Percentiles rank a stretch among this genome's conserved stretches.
Conservation (phyloP, 306 rosid genomes). For the Benincasa hispida region DNA sequence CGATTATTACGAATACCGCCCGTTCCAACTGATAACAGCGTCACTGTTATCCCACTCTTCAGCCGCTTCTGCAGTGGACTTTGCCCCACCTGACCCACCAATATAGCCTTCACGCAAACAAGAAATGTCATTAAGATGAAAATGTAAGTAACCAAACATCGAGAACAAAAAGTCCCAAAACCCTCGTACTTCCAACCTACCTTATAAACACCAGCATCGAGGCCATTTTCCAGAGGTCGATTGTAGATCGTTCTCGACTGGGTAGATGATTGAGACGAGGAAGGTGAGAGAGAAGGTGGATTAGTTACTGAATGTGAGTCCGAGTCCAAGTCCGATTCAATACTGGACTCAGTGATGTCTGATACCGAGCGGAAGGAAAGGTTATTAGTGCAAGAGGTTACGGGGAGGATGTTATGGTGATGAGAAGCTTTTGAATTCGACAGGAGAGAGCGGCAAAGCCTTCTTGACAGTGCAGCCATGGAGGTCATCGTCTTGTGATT, state of each 20-base stretch:
- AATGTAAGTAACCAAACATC: neutral
- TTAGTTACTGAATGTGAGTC: neutral
- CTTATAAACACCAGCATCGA: constrained; percentile 64
- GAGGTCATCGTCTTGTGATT: constrained; percentile 30
- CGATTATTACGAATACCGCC: constrained; percentile 87
- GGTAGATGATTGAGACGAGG: constrained; percentile 8
- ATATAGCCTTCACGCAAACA: constrained; percentile 46
- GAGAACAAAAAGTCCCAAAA: neutral
- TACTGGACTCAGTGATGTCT: constrained; percentile 14
- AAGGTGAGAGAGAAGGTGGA: constrained; percentile 8
- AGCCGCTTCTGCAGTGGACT: constrained; percentile 74
- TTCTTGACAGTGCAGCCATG: constrained; percentile 37
- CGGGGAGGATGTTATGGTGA: constrained; percentile 2
- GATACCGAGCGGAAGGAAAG: constrained; percentile 19
- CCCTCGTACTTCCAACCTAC: constrained; percentile 14
- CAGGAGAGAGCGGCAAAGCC: constrained; percentile 36
- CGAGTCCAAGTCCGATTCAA: neutral
- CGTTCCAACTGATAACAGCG: constrained; percentile 59
- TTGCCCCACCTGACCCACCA: constrained; percentile 78
- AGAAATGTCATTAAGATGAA: neutral
- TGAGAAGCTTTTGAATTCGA: constrained; percentile 6
- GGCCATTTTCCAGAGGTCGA: constrained; percentile 59
- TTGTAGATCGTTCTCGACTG: neutral
- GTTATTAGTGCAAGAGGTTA: constrained; percentile 22
- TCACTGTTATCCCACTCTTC: constrained; percentile 44